These are phyloP conservation scores for Termitomyces sp. DNA, from an alignment of 768 basidiomycete genomes.

Conservation along the genomic window DNA sequence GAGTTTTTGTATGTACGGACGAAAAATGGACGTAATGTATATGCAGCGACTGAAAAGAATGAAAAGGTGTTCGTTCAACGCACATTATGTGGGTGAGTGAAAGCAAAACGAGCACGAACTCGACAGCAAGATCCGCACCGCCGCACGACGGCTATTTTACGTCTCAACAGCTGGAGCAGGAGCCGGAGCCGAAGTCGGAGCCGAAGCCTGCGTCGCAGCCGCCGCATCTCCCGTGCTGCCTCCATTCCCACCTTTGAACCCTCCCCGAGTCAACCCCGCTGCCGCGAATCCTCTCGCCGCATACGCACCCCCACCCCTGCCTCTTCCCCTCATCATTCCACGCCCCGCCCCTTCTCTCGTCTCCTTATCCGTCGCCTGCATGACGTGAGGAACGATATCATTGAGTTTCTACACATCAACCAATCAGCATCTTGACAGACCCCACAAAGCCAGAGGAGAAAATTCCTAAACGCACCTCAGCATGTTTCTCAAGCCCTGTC, in stretches of 20 bases:
- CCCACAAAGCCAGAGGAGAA: background rate
- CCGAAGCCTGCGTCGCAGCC: background rate
- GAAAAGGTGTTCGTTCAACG: background rate
- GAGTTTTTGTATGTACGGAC: background rate
- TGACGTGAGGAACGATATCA: conserved; percentile 62
- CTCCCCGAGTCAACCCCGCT: conserved; percentile 57
- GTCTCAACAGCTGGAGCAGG: background rate
- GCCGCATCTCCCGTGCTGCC: conserved; percentile 5
- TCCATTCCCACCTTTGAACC: conserved; percentile 4
- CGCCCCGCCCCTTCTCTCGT: conserved; percentile 21
- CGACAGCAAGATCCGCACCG: background rate
- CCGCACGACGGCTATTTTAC: background rate
- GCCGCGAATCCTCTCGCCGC: conserved; percentile 65
- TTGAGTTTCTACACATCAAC: conserved; percentile 55
- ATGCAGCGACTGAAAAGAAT: background rate
- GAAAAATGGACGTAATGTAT: background rate
- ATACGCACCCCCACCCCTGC: conserved; percentile 55
- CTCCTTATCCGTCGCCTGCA: conserved; percentile 63
- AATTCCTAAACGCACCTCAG: conserved; percentile 46
- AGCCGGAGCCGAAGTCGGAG: background rate
- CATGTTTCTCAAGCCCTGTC: conserved; percentile 70
- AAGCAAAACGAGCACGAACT: background rate
- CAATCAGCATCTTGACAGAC: conserved; percentile 10
- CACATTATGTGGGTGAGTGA: background rate
- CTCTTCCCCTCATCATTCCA: conserved; percentile 41